Conservation (phyloP, 371 early-diverging fungal species). For the Paraphysoderma sedebokerense region DNA sequence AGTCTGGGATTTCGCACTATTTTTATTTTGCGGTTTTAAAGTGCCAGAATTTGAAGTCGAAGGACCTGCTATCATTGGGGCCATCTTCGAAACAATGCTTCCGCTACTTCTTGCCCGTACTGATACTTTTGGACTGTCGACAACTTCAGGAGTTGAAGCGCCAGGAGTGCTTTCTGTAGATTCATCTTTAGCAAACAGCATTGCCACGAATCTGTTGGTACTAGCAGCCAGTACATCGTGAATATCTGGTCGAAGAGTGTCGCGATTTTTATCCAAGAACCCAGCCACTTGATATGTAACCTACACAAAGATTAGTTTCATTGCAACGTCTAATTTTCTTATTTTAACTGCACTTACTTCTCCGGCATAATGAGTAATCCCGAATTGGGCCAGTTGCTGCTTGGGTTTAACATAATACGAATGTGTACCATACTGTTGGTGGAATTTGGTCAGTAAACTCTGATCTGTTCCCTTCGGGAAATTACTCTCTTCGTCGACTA, state of each 20-base stretch:
- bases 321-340: too few species aligned
- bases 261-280: constrained; percentile 50
- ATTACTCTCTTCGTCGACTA: constrained; percentile 50
- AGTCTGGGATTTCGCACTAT: neutral
- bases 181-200: constrained; percentile 11
- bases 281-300: constrained; percentile 34
- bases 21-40: too few species aligned
- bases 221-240: constrained; percentile 16
- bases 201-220: constrained; percentile 8
- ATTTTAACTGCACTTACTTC: too few species aligned
- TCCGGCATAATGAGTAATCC: constrained; percentile 48
- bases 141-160: constrained; percentile 19
- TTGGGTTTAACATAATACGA: constrained; percentile 22
- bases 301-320: too few species aligned
- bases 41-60: too few species aligned
- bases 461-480: constrained; percentile 42
- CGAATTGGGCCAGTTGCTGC: constrained; percentile 19
- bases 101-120: too few species aligned
- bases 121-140: too few species aligned
- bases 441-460: constrained; percentile 23
- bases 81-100: too few species aligned
- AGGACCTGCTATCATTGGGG: too few species aligned
- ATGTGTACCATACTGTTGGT: constrained; percentile 13
- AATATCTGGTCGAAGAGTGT: constrained; percentile 33
- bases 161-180: constrained; percentile 10